phyloP scores from a whole-genome alignment of 1,284 basidiomycete genomes.

The Moniliophthora roreri region DNA sequence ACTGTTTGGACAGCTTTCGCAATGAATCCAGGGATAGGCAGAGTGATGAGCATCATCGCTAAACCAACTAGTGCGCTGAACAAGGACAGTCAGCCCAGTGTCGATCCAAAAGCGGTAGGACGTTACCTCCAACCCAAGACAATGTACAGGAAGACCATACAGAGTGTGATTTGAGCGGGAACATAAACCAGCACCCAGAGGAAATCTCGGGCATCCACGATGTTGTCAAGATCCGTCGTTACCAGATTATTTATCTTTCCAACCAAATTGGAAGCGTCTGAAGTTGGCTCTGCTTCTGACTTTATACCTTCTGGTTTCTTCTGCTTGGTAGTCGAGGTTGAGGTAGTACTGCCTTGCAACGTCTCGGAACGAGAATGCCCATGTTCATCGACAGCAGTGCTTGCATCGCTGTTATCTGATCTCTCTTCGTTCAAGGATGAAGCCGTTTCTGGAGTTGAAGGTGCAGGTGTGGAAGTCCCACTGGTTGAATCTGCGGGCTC shows the following conservation, averaged over 20 bases:
- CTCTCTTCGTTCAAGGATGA: slow-evolving; percentile 6
- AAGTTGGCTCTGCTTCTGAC: neutral
- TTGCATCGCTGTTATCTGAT: slow-evolving; percentile 3
- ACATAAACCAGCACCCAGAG: slow-evolving; percentile 36
- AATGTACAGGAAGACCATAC: slow-evolving; percentile 40
- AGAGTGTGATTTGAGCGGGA: slow-evolving; percentile 44
- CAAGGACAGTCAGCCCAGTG: neutral
- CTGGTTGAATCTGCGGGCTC: slow-evolving; percentile 23
- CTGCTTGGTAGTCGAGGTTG: slow-evolving; percentile 1
- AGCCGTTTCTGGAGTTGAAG: slow-evolving; percentile 11
- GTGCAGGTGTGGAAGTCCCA: slow-evolving; percentile 15
- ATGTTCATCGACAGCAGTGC: slow-evolving; percentile 2
- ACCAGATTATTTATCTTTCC: slow-evolving; percentile 24
- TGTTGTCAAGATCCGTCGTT: slow-evolving; percentile 37
- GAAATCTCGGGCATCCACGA: slow-evolving; percentile 39
- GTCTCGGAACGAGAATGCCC: neutral
- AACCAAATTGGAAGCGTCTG: slow-evolving; percentile 15
- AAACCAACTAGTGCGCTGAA: slow-evolving; percentile 52
- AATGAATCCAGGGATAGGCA: slow-evolving; percentile 53
- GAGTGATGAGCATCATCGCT: slow-evolving; percentile 44
- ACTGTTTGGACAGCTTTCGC: slow-evolving; percentile 35
- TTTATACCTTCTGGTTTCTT: slow-evolving; percentile 6
- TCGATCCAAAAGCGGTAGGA: neutral
- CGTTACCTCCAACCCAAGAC: slow-evolving; percentile 41
- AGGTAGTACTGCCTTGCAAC: slow-evolving; percentile 7